A percentile compares a stretch with the other conserved stretches of the same genome.
phyloP scores from a whole-genome alignment of 306 rosid species.

The Fragaria iinumae region DNA sequence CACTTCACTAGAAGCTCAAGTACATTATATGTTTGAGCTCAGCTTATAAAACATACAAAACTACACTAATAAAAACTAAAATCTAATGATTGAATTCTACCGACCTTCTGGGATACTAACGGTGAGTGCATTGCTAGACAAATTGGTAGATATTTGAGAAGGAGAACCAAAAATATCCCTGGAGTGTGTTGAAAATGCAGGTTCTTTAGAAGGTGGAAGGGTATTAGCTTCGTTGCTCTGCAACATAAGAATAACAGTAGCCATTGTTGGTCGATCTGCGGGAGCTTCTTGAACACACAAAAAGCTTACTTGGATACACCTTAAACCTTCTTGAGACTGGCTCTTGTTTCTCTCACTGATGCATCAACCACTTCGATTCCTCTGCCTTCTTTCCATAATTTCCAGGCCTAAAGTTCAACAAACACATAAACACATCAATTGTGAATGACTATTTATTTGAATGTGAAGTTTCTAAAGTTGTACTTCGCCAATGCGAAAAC shows the following conservation, averaged over 20 bases:
- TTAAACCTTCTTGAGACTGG: not conserved
- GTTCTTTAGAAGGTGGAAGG: slow-evolving; percentile 17
- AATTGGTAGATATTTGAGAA: not conserved
- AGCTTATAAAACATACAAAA: not conserved
- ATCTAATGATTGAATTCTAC: not conserved
- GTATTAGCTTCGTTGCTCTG: not conserved
- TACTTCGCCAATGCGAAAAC: not conserved
- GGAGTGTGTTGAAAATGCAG: slow-evolving; percentile 13
- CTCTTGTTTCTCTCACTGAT: slow-evolving; percentile 5
- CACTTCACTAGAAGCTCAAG: not conserved
- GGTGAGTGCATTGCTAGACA: not conserved
- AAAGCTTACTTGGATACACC: slow-evolving; percentile 15
- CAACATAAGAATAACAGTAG: slow-evolving; percentile 10
- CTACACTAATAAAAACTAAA: not conserved
- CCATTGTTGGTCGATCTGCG: slow-evolving; percentile 21
- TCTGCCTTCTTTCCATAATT: slow-evolving; percentile 17
- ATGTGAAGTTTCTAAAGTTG: not conserved
- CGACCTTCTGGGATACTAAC: not conserved
- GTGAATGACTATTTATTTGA: not conserved
- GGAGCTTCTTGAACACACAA: slow-evolving; percentile 30
- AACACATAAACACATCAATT: not conserved
- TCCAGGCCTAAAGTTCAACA: not conserved
- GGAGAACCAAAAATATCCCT: not conserved
- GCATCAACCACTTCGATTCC: slow-evolving; percentile 25
- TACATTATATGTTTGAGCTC: not conserved